Conservation (phyloP, 2,329 filamentous ascomycete species). For the Epichloe sp. region DNA sequence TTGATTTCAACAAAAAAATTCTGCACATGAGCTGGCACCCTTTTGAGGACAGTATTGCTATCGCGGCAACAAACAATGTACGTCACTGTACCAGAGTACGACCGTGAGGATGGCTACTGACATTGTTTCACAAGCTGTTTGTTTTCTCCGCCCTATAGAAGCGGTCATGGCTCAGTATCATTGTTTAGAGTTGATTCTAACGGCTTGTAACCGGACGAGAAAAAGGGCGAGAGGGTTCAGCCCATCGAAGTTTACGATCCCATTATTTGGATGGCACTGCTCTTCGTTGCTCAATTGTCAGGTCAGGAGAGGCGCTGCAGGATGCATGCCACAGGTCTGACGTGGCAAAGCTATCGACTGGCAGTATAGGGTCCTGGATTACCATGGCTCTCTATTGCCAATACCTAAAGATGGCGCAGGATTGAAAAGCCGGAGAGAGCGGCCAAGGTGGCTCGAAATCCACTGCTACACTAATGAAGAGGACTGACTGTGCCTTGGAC, state of each 20-base stretch:
- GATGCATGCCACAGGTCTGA: slow-evolving; percentile 1
- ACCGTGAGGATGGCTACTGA: not conserved
- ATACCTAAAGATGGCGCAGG: not conserved
- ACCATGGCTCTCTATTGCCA: not conserved
- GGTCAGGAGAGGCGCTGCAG: not conserved
- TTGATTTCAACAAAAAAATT: slow-evolving; percentile 99
- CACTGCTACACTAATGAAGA: not conserved
- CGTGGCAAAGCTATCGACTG: not conserved
- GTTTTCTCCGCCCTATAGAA: slow-evolving; percentile 62
- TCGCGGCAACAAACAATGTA: slow-evolving; percentile 98
- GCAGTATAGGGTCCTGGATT: not conserved
- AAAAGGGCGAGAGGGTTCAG: not conserved
- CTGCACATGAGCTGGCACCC: slow-evolving; percentile 99
- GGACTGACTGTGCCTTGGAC: not conserved
- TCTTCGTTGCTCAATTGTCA: not conserved
- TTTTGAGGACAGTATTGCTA: slow-evolving; percentile 98
- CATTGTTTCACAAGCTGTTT: slow-evolving; percentile 44
- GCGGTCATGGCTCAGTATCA: not conserved
- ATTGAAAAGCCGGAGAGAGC: not conserved
- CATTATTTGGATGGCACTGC: not conserved
- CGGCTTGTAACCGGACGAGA: not conserved
- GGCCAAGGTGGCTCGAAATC: not conserved
- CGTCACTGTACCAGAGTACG: slow-evolving; percentile 25
- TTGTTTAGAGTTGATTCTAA: not conserved
- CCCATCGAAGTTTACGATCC: not conserved